phyloP scores from a whole-genome alignment of 495 filamentous ascomycete genomes.

The Daldinia concentrica region DNA sequence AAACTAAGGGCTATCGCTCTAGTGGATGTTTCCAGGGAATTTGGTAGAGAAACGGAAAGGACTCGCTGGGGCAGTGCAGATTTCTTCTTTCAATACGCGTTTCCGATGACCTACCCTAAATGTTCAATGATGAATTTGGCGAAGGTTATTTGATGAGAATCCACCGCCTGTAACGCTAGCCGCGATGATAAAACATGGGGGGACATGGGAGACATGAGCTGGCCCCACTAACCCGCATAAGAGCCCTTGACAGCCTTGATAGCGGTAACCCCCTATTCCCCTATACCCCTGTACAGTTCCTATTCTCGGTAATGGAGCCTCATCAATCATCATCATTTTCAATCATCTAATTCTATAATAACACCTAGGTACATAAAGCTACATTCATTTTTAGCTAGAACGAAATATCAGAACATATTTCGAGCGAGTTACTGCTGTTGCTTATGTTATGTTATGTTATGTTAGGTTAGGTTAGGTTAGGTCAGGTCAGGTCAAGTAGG shows the following conservation, averaged over 20 bases:
- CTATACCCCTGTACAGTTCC: slow-evolving; percentile 23
- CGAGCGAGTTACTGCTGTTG: background rate
- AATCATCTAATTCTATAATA: background rate
- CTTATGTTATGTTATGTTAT: background rate
- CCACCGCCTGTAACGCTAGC: slow-evolving; percentile 41
- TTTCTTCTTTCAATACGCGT: slow-evolving; percentile 35
- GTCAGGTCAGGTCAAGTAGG: too few relatives aligned
- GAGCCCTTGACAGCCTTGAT: slow-evolving; percentile 17
- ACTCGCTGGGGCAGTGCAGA: slow-evolving; percentile 33
- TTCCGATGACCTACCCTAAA: slow-evolving; percentile 32
- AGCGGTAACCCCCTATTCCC: slow-evolving; percentile 25
- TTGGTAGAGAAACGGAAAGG: background rate
- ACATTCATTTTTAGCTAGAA: background rate
- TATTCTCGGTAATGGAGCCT: slow-evolving; percentile 36
- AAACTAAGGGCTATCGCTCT: background rate
- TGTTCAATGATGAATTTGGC: slow-evolving; percentile 19
- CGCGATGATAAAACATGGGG: slow-evolving; percentile 42
- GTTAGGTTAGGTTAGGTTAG: background rate
- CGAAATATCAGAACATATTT: too few relatives aligned
- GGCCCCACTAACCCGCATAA: slow-evolving; percentile 25
- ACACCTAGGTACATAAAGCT: background rate
- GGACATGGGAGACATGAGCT: slow-evolving; percentile 14
- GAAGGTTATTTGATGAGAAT: slow-evolving; percentile 40
- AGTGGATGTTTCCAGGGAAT: background rate
- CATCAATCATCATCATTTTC: slow-evolving; percentile 16